Evolutionary conservation across 2,329 filamentous ascomycete genomes (phyloP).

Genomic region (Xylariaceae sp.): DNA sequence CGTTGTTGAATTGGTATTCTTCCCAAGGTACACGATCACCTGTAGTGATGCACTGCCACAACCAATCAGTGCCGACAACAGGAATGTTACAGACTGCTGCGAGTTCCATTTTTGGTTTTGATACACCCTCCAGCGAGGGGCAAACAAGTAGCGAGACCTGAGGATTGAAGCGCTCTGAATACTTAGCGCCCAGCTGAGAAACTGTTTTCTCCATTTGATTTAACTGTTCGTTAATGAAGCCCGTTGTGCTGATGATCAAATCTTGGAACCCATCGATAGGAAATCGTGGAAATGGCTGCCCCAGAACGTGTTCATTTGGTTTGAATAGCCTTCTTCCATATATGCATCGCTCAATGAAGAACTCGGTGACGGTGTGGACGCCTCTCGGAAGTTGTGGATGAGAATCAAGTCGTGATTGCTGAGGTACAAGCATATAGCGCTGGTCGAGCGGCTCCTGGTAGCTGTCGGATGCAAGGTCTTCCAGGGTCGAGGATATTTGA

Average conservation of each 20-base stretch:
- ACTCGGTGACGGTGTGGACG: constrained; percentile 69
- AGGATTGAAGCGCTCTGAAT: constrained; percentile 71
- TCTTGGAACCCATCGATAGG: constrained; percentile 64
- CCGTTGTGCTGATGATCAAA: constrained; percentile 75
- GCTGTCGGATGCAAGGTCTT: constrained; percentile 31
- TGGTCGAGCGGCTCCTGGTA: constrained; percentile 27
- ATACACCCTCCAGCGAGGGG: constrained; percentile 51
- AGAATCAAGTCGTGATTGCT: constrained; percentile 41
- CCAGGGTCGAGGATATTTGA: constrained; percentile 36
- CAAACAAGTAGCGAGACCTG: constrained; percentile 76
- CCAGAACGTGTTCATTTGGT: constrained; percentile 67
- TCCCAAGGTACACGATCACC: constrained; percentile 44
- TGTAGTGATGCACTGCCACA: constrained; percentile 72
- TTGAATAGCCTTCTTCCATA: constrained; percentile 68
- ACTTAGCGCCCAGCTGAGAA: constrained; percentile 71
- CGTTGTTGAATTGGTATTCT: constrained; percentile 43
- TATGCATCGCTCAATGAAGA: constrained; percentile 88
- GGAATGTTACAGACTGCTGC: constrained; percentile 73
- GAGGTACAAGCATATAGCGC: constrained; percentile 53
- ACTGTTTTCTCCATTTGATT: constrained; percentile 78
- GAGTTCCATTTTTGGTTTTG: constrained; percentile 73
- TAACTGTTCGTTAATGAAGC: constrained; percentile 79
- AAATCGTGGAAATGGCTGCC: constrained; percentile 69
- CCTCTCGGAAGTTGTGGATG: constrained; percentile 37
- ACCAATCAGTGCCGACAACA: constrained; percentile 76